Base-by-base conservation (phyloP, 768 basidiomycete species). In the Holtermanniella nyarrowii region DNA sequence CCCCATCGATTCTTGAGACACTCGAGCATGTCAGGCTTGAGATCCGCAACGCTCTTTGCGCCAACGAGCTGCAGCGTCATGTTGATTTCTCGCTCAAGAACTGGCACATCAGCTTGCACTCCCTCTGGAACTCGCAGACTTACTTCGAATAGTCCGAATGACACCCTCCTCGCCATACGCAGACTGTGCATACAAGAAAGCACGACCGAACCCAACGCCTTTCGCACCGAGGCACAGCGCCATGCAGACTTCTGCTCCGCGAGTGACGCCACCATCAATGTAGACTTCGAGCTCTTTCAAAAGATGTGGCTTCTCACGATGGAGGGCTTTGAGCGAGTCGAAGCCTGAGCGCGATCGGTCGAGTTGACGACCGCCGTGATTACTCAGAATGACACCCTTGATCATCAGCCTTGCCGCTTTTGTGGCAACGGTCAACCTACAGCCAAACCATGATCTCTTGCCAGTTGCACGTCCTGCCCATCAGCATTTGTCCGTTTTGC, bases 191-290 rank as follows among this genome's bases (percentile, higher is more conserved):
- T 63, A 74, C 54, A 76, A 59, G 53, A 75, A 73, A 42, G 72
- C 61, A 48, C 74, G 46, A 13, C 74, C 73, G 7, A 73, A 46
- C 0, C 70, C 71, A 1, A 73, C 74, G 4, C 70, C 74, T 25
- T 60, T 65, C 1, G 72, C 74, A 4, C 73, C 74, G 5, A 93
- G 75, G 60, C 88, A 91, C 5, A 91, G 73, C 0, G 88, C 88
- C 71, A 88, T 88, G 26, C 93, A 71, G 12, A 90, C 82, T 72
- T 93, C 89, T 50, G 85, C 87, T 18, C 88, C 88, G 41, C 88
- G 78, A 39, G 77, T 76, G 24, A 86, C 72, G 4, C 86, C 86
- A 68, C 89, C 89, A 61, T 95, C 89, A 46, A 93, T 80, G 59
- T 88, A 93, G 1, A 95, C 84, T 40, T 75, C 73, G 13, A 74